Base-by-base conservation (phyloP, 805 yeast genomes). In the Debaryomyces prosopidis region DNA sequence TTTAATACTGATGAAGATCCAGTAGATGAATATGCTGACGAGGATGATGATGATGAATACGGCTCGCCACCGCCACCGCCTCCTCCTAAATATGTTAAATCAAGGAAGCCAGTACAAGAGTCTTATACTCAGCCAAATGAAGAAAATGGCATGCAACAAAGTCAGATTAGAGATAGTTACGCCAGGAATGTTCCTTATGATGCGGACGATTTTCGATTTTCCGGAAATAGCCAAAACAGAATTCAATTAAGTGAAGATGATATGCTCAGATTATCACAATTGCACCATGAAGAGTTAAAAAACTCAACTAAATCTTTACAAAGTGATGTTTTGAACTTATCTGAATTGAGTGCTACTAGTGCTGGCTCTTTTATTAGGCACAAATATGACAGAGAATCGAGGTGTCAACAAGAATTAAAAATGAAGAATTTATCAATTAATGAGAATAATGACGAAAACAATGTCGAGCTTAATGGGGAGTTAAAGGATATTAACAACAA, bases 361-460 rank as follows among this genome's bases (percentile, higher is more conserved):
- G 96, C 96, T 1, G 96, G 95, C 0, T 87, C 95, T 26, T 82
- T 82, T 47, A 82, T 84, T 38, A 77, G 96, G 57, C 95, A 89
- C 60, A 85, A 78, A 54, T 73, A 70, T 58, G 83, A 82, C 30
- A 61, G 54, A 36, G 69, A 66, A 15, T 43, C 56, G 19, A 52
- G 50, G 17, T 51, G 48, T 11, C 57, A 54, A 11, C 64, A 61
- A 37, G 48, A 45, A 31, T 16, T 51, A 2, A 53, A 60, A 33
- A 36, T 66, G 43, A 49, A 55, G 15, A 53, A 50, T 5, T 37
- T 68, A 38, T 47, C 62, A 4, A 39, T 65, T 8, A 48, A 52
- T 18, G 68, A 61, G 12, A 60, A 48, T 8, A 51, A 47, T 14
- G 52, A 53, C 23, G 43, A 37, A 26, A 26, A 31, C 3, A 35